These are phyloP conservation scores for Lichtheimia hyalospora DNA, from an alignment of 371 early-diverging fungal species.

Conservation along the genomic window DNA sequence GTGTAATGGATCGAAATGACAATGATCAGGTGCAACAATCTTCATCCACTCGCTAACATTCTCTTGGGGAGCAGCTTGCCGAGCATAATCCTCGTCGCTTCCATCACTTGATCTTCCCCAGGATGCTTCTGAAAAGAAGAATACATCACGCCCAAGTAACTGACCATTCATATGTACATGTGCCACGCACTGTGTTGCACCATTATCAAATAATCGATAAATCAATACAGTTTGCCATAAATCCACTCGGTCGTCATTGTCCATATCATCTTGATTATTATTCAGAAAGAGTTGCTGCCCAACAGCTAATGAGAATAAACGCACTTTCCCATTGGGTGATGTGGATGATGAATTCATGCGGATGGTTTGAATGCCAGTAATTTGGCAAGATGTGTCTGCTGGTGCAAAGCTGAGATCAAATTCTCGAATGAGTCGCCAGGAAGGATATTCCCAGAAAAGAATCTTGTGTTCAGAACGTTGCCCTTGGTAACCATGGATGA, in stretches of 20 bases:
- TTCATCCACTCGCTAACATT: conserved; percentile 26
- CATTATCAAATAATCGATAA: conserved; percentile 34
- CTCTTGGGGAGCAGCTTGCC: neutral
- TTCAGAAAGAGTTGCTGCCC: conserved; percentile 15
- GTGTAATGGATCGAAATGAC: conserved; percentile 15
- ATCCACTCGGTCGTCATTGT: conserved; percentile 28
- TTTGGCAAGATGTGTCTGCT: conserved; percentile 29
- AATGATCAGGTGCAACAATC: conserved; percentile 24
- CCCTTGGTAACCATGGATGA: neutral
- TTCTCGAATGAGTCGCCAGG: conserved; percentile 29
- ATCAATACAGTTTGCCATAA: conserved; percentile 34
- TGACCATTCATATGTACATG: conserved; percentile 19
- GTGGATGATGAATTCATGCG: neutral
- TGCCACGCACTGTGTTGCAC: conserved; percentile 30
- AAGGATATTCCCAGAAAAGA: conserved; percentile 38
- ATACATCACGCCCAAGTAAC: conserved; percentile 35
- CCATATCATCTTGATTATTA: conserved; percentile 14
- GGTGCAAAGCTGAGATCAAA: conserved; percentile 26
- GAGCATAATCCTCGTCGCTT: conserved; percentile 4
- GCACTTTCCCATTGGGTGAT: conserved; percentile 12
- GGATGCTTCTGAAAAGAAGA: conserved; percentile 33
- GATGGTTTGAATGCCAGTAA: conserved; percentile 37
- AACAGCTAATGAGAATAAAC: conserved; percentile 30
- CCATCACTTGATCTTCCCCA: conserved; percentile 28
- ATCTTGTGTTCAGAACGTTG: conserved; percentile 33